These are phyloP conservation scores for Xerophyta viscosa DNA, from an alignment of 106 monocot genomes.

Conservation along the genomic window DNA sequence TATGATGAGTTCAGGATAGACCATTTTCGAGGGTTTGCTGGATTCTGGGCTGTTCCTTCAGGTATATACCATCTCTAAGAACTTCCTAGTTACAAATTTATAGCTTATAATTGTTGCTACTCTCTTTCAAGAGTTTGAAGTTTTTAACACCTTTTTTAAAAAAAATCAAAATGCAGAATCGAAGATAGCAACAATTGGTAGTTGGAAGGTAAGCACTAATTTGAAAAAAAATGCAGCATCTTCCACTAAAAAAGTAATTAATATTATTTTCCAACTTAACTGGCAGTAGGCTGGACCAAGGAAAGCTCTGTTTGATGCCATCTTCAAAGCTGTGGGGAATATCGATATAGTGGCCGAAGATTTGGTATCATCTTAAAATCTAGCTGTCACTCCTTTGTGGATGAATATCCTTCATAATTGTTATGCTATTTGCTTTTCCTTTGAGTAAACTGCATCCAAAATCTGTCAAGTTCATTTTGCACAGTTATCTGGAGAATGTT, in stretches of 20 bases:
- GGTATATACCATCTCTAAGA: too few relatives aligned
- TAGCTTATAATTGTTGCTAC: too few relatives aligned
- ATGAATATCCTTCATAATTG: too few relatives aligned
- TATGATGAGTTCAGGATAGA: slow-evolving; percentile 97
- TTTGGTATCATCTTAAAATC: slow-evolving; percentile 58
- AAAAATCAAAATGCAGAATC: slow-evolving; percentile 53
- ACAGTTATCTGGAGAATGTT: too few relatives aligned
- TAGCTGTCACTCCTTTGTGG: too few relatives aligned
- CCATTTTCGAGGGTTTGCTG: slow-evolving; percentile 91
- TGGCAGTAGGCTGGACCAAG: slow-evolving; percentile 88
- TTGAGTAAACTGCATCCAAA: too few relatives aligned
- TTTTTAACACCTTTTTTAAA: not conserved
- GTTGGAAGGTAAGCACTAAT: slow-evolving; percentile 62
- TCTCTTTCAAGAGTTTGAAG: not conserved
- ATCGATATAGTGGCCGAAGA: slow-evolving; percentile 90
- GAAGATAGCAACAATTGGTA: slow-evolving; percentile 70
- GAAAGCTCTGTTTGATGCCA: slow-evolving; percentile 90
- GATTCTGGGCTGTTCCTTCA: slow-evolving; percentile 90
- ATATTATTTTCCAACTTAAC: too few relatives aligned
- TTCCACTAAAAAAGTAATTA: too few relatives aligned
- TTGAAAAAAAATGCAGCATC: not conserved
- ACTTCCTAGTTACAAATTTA: too few relatives aligned
- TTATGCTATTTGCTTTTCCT: too few relatives aligned
- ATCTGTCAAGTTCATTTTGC: too few relatives aligned
- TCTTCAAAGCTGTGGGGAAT: slow-evolving; percentile 70